These are phyloP conservation scores for Penicillium psychrofluorescens DNA, from an alignment of 495 filamentous ascomycete genomes.

Conservation along the genomic window DNA sequence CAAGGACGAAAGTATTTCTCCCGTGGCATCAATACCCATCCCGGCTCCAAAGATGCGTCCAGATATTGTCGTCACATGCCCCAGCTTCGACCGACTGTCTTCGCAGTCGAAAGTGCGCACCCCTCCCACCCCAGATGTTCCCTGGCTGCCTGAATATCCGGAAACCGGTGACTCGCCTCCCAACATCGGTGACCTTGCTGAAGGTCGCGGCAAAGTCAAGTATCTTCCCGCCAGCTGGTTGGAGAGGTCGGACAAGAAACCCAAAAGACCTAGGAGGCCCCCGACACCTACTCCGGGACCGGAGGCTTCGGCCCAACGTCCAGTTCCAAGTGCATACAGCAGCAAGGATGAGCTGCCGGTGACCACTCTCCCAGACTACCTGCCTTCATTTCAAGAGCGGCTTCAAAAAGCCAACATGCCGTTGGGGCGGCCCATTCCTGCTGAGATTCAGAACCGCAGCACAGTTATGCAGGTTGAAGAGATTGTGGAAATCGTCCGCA, in stretches of 20 bases:
- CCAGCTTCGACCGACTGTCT: neutral
- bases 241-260: neutral
- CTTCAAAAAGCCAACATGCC: slow-evolving; percentile 1
- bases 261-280: no score
- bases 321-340: neutral
- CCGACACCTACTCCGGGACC: neutral
- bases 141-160: neutral
- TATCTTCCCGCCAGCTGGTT: slow-evolving; percentile 6
- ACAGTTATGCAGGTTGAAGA: slow-evolving; percentile 1
- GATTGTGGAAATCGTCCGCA: slow-evolving; percentile 4
- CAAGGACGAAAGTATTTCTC: neutral
- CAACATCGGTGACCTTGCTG: neutral
- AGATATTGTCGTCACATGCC: neutral
- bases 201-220: slow-evolving; percentile 4
- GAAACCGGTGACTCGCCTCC: slow-evolving; percentile 1
- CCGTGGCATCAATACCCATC: neutral
- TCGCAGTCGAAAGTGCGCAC: neutral
- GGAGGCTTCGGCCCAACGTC: neutral
- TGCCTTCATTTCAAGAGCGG: slow-evolving; percentile 7
- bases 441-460: neutral
- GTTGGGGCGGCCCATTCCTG: neutral
- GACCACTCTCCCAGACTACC: neutral
- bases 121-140: neutral
- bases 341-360: neutral
- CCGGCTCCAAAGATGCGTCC: neutral